These are phyloP conservation scores for Venturia carpophila DNA, from an alignment of 2,329 filamentous ascomycete genomes.

Conservation along the genomic window DNA sequence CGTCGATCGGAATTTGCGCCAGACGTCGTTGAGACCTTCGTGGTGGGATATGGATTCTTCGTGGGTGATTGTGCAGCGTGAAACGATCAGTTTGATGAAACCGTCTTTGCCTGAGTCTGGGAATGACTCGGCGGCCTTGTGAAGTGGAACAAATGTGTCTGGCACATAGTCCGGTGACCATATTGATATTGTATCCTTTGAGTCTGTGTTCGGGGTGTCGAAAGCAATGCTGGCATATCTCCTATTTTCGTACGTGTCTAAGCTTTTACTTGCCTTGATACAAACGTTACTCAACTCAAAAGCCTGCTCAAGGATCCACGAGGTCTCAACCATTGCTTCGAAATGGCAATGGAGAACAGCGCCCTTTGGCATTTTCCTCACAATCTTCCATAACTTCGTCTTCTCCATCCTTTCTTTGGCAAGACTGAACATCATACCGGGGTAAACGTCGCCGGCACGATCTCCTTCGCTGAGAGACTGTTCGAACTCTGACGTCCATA, in stretches of 20 bases:
- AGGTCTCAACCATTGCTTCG: constrained; percentile 84
- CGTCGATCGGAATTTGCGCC: constrained; percentile 69
- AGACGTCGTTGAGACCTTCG: constrained; percentile 75
- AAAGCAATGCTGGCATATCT: constrained; percentile 41
- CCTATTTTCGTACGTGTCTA: constrained; percentile 38
- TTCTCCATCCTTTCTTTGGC: constrained; percentile 80
- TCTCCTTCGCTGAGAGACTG: constrained; percentile 55
- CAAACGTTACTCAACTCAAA: constrained; percentile 67
- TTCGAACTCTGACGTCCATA: constrained; percentile 71
- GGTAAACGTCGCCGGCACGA: constrained; percentile 57
- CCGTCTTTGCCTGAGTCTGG: constrained; percentile 62
- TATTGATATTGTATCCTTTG: constrained; percentile 40
- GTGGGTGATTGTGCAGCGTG: constrained; percentile 61
- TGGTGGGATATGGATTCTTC: constrained; percentile 72
- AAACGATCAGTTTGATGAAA: constrained; percentile 71
- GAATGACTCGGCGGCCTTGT: constrained; percentile 61
- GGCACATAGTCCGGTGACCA: constrained; percentile 60
- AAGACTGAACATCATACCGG: constrained; percentile 88
- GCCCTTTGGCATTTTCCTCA: constrained; percentile 83
- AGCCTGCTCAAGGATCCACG: constrained; percentile 66
- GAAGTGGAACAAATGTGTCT: constrained; percentile 50
- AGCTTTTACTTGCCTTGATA: constrained; percentile 51
- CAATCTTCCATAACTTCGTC: constrained; percentile 77
- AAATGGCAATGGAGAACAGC: constrained; percentile 78
- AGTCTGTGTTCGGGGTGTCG: constrained; percentile 41